Evolutionary conservation across 208 protist genomes (phyloP).

Genomic region (Trypanosoma vivax): DNA sequence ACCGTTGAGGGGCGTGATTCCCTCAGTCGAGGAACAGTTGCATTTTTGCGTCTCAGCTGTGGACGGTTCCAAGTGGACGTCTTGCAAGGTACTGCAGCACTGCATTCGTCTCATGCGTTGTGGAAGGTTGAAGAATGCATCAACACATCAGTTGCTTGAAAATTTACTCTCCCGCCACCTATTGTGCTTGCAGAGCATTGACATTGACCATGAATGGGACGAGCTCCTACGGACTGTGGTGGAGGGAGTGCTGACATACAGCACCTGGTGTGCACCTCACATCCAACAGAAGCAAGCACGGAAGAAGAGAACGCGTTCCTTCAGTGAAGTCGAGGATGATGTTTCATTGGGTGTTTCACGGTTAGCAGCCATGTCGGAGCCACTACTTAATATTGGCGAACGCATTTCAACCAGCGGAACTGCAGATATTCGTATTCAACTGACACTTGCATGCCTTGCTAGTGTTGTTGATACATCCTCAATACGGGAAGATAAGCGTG

Average conservation of each 20-base stretch:
- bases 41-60: constrained; percentile 54
- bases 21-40: constrained; percentile 46
- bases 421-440: constrained; percentile 16
- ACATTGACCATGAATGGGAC: constrained; percentile 79
- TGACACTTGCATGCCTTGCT: constrained; percentile 20
- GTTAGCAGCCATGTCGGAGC: not conserved
- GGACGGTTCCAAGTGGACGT: constrained; percentile 57
- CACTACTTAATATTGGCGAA: constrained; percentile 20
- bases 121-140: constrained; percentile 11
- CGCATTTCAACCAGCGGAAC: constrained; percentile 13
- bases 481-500: not conserved
- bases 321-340: not conserved
- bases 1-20: constrained; percentile 26
- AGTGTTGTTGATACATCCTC: constrained; percentile 11
- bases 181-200: constrained; percentile 21
- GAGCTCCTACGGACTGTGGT: constrained; percentile 60
- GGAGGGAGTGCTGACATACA: constrained; percentile 53
- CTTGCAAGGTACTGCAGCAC: constrained; percentile 60
- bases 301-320: constrained; percentile 3
- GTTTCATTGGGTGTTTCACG: not conserved
- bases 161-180: constrained; percentile 36
- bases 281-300: not conserved
- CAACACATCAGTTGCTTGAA: constrained; percentile 14
- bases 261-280: constrained; percentile 20
- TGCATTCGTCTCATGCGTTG: constrained; percentile 43